Conservation (phyloP, 2,329 filamentous ascomycete genomes). For the Colletotrichum abscissum region DNA sequence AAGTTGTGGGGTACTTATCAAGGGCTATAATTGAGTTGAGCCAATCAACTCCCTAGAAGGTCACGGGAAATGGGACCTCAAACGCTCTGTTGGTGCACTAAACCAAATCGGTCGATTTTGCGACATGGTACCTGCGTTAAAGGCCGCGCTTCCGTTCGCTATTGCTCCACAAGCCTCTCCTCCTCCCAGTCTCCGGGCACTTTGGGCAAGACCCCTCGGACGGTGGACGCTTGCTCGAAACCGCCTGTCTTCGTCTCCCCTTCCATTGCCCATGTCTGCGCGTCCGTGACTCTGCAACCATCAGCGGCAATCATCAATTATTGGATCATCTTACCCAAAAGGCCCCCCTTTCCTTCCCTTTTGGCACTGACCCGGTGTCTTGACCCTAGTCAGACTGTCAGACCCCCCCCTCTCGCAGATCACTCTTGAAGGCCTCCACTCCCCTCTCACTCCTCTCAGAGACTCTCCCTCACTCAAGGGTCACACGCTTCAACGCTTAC, state of each 20-base stretch:
- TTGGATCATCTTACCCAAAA: conserved; percentile 11
- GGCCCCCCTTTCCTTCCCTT: conserved; percentile 6
- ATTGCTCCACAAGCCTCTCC: conserved; percentile 24
- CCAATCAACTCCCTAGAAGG: conserved; percentile 2
- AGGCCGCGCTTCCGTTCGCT: conserved; percentile 8
- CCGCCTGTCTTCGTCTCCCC: background rate
- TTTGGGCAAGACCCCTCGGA: too few relatives aligned
- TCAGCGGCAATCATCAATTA: conserved; percentile 10
- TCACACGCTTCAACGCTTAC: background rate
- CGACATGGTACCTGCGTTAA: conserved; percentile 28
- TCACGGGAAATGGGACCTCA: conserved; percentile 26
- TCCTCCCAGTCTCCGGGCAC: background rate
- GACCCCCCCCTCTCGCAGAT: conserved; percentile 17
- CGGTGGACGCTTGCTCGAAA: conserved; percentile 17
- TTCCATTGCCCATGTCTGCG: background rate
- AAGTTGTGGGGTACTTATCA: background rate
- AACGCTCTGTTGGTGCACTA: conserved; percentile 31
- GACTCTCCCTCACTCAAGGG: background rate
- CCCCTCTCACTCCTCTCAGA: background rate
- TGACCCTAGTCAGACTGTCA: background rate
- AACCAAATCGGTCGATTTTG: background rate
- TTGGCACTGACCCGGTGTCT: conserved; percentile 2
- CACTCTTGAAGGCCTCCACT: conserved; percentile 35
- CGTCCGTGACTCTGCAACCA: conserved; percentile 10
- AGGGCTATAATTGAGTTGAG: background rate